A percentile compares a stretch with the other conserved stretches of the same genome.
phyloP scores from a whole-genome alignment of 2,329 filamentous ascomycete genomes.

The Xylariaceae sp. region DNA sequence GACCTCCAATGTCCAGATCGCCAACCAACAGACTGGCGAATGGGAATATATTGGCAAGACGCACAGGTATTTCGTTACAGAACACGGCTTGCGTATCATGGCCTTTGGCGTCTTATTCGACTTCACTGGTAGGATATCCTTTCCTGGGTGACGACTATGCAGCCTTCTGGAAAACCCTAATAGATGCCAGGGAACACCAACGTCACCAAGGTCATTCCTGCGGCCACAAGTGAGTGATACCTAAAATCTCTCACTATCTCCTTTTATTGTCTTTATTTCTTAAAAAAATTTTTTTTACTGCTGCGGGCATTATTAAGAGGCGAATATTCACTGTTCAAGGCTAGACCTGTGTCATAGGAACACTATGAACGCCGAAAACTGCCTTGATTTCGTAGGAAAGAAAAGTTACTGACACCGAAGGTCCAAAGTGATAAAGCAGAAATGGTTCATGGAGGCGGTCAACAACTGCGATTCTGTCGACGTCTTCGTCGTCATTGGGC shows the following conservation, averaged over 20 bases:
- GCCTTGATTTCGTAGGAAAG: too few species aligned
- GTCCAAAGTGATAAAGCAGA: slow-evolving; percentile 59
- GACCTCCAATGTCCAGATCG: slow-evolving; percentile 53
- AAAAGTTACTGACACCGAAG: too few species aligned
- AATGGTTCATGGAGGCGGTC: slow-evolving; percentile 66
- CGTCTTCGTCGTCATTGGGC: slow-evolving; percentile 67
- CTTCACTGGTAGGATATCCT: slow-evolving; percentile 53
- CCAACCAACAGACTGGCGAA: slow-evolving; percentile 45
- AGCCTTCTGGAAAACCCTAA: slow-evolving; percentile 12
- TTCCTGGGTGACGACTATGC: slow-evolving; percentile 28
- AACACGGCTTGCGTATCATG: slow-evolving; percentile 50
- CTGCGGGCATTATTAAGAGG: too few species aligned
- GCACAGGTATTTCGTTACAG: slow-evolving; percentile 52
- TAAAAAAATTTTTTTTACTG: too few species aligned
- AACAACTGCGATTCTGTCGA: slow-evolving; percentile 62
- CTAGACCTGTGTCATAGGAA: too few species aligned
- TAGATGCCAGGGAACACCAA: slow-evolving; percentile 59
- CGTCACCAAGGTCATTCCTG: slow-evolving; percentile 64
- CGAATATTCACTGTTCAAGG: too few species aligned
- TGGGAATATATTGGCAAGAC: slow-evolving; percentile 52
- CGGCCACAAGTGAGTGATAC: too few species aligned
- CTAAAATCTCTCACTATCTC: too few species aligned
- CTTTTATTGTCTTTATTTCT: too few species aligned
- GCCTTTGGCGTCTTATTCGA: slow-evolving; percentile 53
- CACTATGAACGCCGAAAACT: too few species aligned